These are phyloP conservation scores for Vitis riparia DNA, from an alignment of 164 flowering plant genomes.

Conservation along the genomic window DNA sequence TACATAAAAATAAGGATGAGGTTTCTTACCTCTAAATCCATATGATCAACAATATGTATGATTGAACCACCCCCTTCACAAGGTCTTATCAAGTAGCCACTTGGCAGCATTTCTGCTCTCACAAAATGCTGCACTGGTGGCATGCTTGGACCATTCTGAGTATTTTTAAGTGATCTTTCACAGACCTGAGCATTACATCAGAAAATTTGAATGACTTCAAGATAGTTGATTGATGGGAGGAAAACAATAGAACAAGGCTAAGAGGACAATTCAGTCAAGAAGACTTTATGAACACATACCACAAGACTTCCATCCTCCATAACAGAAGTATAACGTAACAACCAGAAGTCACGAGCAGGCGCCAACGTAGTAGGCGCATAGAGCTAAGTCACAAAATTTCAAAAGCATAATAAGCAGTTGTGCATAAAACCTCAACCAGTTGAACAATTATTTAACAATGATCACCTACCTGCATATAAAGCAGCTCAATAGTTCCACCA, in stretches of 20 bases:
- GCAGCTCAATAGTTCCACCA: conserved; percentile 97
- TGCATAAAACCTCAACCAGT: background rate
- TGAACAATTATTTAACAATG: background rate
- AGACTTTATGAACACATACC: conserved; percentile 47
- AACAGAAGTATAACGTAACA: conserved; percentile 82
- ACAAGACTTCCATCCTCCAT: conserved; percentile 98
- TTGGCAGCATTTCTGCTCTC: conserved; percentile 93
- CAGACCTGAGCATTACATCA: conserved; percentile 59
- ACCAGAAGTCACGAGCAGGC: conserved; percentile 95
- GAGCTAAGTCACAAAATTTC: conserved; percentile 37
- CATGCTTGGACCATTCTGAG: conserved; percentile 87
- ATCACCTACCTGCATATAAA: conserved; percentile 86
- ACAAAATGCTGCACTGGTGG: conserved; percentile 89
- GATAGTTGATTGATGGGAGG: background rate
- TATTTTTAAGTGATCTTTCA: conserved; percentile 84
- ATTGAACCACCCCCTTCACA: conserved; percentile 99
- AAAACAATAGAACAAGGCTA: background rate
- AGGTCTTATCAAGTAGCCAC: conserved; percentile 94
- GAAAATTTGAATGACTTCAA: background rate
- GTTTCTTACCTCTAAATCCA: conserved; percentile 79
- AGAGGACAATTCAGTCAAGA: background rate
- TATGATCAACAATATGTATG: conserved; percentile 92
- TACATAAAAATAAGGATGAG: background rate
- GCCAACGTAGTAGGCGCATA: conserved; percentile 99
- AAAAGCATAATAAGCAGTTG: background rate